Evolutionary conservation across 1,139 yeast genomes (phyloP).

Genomic region (Hemisphaericaspora lyxosophila): DNA sequence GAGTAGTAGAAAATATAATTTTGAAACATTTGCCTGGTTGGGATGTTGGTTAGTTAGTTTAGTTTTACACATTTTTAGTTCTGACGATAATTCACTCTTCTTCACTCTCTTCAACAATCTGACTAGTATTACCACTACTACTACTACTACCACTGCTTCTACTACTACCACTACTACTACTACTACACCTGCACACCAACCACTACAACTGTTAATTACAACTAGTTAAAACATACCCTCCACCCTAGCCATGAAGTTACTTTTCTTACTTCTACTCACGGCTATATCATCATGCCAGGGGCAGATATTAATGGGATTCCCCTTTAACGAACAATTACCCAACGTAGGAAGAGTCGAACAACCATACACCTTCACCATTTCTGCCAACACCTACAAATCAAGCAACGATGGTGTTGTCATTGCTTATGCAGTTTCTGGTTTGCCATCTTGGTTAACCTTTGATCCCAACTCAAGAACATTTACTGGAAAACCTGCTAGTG

Average conservation of each 20-base stretch:
- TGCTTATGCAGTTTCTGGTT: conserved; percentile 51
- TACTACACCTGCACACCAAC: neutral
- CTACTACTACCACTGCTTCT: neutral
- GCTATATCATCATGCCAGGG: conserved; percentile 10
- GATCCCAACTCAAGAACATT: conserved; percentile 62
- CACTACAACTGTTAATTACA: neutral
- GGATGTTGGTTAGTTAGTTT: no score
- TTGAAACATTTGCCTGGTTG: no score
- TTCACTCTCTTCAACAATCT: no score
- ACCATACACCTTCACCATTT: conserved; percentile 64
- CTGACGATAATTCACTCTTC: no score
- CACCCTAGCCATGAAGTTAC: neutral
- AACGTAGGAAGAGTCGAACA: conserved; percentile 76
- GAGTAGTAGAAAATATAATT: no score
- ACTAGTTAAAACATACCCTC: neutral
- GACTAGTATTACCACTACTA: no score
- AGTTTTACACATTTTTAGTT: no score
- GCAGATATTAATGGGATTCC: conserved; percentile 63
- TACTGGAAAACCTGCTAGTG: conserved; percentile 67
- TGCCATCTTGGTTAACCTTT: conserved; percentile 80
- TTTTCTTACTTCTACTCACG: neutral
- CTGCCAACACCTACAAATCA: conserved; percentile 69
- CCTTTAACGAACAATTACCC: conserved; percentile 80
- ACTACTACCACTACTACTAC: neutral
- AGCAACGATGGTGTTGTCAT: conserved; percentile 39